Evolutionary conservation across 495 filamentous ascomycete genomes (phyloP).

Genomic region (Podospora pseudocomata): DNA sequence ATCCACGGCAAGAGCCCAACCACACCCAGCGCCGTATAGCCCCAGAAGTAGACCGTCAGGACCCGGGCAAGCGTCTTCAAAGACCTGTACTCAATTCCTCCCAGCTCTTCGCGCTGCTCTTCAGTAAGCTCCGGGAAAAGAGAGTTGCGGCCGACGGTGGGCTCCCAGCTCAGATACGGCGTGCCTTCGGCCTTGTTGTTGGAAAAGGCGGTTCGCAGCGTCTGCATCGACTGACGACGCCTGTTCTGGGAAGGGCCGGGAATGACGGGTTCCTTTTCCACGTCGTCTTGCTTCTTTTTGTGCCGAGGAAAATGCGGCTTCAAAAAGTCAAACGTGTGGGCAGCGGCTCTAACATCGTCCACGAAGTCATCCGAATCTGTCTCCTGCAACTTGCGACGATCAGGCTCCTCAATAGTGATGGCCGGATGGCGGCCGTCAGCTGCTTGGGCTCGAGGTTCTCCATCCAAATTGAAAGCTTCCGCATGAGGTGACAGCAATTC

Average conservation of each 20-base stretch:
- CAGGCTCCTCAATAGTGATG: conserved; percentile 63
- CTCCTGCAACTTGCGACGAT: conserved; percentile 34
- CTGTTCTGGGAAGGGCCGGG: conserved; percentile 5
- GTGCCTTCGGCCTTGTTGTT: conserved; percentile 50
- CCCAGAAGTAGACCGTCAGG: conserved; percentile 70
- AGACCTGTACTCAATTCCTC: conserved; percentile 90
- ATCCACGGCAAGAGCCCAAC: conserved; percentile 79
- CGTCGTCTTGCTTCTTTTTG: conserved; percentile 21
- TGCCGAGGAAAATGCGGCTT: conserved; percentile 32
- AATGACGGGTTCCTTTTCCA: conserved; percentile 17
- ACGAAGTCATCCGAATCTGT: conserved; percentile 30
- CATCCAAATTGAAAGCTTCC: conserved; percentile 13
- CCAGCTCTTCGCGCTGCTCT: conserved; percentile 87
- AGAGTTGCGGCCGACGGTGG: conserved; percentile 88
- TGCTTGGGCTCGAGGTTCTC: conserved; percentile 16
- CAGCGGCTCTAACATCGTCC: conserved; percentile 36
- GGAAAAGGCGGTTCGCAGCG: conserved; percentile 39
- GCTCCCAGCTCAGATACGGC: conserved; percentile 91
- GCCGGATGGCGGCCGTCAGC: conserved; percentile 47
- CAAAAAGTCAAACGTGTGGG: conserved; percentile 30
- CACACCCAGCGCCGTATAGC: conserved; percentile 71
- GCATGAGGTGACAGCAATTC: conserved; percentile 19
- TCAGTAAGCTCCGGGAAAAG: conserved; percentile 83
- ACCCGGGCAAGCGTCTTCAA: conserved; percentile 80
- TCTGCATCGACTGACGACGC: conserved; percentile 30